Evolutionary conservation across 129 eudicot species (phyloP).

Genomic region (Arctium minus): DNA sequence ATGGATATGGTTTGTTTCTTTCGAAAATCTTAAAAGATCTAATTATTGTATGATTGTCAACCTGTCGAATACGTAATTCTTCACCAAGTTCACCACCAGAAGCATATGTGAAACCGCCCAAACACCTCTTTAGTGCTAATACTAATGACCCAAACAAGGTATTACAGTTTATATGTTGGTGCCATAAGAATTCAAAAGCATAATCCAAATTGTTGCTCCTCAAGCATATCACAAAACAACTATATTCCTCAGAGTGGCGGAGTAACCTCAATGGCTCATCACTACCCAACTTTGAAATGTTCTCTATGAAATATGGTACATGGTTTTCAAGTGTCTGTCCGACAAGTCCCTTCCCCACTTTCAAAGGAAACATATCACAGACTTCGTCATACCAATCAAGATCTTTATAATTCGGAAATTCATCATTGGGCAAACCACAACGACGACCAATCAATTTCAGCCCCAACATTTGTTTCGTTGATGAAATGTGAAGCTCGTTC

Average conservation of each 20-base stretch:
- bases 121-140: not conserved
- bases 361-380: not conserved
- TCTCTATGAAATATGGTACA: not conserved
- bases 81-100: conserved; percentile 1
- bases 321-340: conserved; percentile 4
- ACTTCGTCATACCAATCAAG: not conserved
- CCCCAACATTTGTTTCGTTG: too few species aligned
- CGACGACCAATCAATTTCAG: not conserved
- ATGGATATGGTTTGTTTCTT: not conserved
- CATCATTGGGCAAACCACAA: too few species aligned
- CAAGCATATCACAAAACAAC: conserved; percentile 4
- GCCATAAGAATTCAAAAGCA: conserved; percentile 16
- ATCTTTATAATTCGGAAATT: too few species aligned
- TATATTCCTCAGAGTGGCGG: not conserved
- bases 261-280: not conserved
- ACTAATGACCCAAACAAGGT: not conserved
- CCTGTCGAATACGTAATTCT: not conserved
- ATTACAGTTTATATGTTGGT: not conserved
- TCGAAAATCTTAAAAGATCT: not conserved
- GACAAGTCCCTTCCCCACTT: not conserved
- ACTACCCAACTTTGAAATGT: not conserved
- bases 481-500: too few species aligned
- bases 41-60: not conserved
- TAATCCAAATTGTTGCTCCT: not conserved
- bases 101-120: conserved; percentile 7